Conservation (phyloP, 1,284 basidiomycete genomes). For the Pseudozyma flocculosa region DNA sequence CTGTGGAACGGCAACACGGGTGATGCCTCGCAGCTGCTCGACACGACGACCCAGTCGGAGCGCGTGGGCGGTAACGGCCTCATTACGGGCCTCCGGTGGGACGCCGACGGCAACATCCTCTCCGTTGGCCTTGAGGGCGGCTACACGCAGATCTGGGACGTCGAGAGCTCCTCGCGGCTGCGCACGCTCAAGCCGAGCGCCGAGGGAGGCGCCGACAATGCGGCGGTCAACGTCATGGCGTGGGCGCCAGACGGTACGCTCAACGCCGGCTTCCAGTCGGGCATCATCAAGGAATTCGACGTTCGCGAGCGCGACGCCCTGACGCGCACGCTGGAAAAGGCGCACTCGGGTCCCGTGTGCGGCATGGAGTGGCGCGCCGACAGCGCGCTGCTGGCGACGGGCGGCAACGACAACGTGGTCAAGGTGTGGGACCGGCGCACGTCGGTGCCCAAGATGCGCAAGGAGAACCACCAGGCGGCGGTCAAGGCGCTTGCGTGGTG, state of each 20-base stretch:
- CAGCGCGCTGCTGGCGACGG: conserved; percentile 78
- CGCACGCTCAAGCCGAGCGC: conserved; percentile 64
- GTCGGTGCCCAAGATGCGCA: conserved; percentile 86
- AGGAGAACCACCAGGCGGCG: conserved; percentile 65
- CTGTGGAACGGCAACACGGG: conserved; percentile 88
- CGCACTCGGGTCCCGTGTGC: conserved; percentile 51
- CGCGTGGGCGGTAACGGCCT: conserved; percentile 57
- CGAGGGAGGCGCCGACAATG: conserved; percentile 49
- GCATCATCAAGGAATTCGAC: conserved; percentile 55
- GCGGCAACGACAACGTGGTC: conserved; percentile 93
- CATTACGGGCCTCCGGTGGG: conserved; percentile 80
- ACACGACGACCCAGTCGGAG: conserved; percentile 44
- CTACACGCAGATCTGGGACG: conserved; percentile 93
- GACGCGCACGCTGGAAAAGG: conserved; percentile 47
- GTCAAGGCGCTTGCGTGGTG: conserved; percentile 84
- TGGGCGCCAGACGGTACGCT: conserved; percentile 55
- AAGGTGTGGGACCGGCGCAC: conserved; percentile 86
- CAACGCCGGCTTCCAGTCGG: conserved; percentile 48
- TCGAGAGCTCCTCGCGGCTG: conserved; percentile 75
- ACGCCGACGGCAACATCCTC: conserved; percentile 80
- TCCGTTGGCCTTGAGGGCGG: conserved; percentile 83
- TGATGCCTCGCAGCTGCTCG: conserved; percentile 69
- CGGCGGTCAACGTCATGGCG: conserved; percentile 39
- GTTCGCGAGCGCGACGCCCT: conserved; percentile 47
- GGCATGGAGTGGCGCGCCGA: conserved; percentile 57